Conservation (phyloP, 2,329 filamentous ascomycete species). For the Epichloe baconii region DNA sequence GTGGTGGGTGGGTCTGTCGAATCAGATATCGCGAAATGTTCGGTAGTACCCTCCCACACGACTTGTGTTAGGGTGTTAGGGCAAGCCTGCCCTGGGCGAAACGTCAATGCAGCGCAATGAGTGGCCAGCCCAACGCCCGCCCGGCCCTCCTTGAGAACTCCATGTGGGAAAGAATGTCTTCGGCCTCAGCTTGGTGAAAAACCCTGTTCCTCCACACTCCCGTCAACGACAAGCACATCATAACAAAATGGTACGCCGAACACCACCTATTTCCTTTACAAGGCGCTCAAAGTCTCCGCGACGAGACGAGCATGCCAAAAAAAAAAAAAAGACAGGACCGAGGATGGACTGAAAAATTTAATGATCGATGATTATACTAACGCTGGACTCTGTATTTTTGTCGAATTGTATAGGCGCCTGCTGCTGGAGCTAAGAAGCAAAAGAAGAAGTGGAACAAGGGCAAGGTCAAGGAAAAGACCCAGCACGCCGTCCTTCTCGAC, state of each 20-base stretch:
- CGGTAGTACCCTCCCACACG: conserved; percentile 16
- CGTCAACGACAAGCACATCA: conserved; percentile 27
- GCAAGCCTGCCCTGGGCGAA: conserved; percentile 27
- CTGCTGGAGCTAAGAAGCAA: conserved; percentile 36
- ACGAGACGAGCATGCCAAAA: neutral
- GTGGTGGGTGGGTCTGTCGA: conserved; percentile 22
- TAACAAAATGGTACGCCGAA: conserved; percentile 29
- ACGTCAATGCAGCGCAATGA: neutral
- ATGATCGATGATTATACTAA: conserved; percentile 11
- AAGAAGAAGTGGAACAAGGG: conserved; percentile 40
- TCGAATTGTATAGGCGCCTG: conserved; percentile 23
- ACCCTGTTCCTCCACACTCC: conserved; percentile 21
- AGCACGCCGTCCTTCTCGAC: conserved; percentile 98
- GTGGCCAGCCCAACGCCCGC: conserved; percentile 5
- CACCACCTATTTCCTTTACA: conserved; percentile 2
- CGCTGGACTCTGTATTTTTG: neutral
- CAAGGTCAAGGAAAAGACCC: conserved; percentile 99
- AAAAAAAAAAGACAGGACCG: neutral
- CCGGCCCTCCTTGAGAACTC: neutral
- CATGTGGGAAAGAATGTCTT: conserved; percentile 12
- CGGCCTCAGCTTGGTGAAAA: conserved; percentile 14
- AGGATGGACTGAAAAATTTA: neutral
- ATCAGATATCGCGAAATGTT: conserved; percentile 19
- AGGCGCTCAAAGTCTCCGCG: neutral
- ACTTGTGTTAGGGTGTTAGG: conserved; percentile 28